Base-by-base conservation (phyloP, 176 grass and related monocot species). In the Oryza glaberrima region DNA sequence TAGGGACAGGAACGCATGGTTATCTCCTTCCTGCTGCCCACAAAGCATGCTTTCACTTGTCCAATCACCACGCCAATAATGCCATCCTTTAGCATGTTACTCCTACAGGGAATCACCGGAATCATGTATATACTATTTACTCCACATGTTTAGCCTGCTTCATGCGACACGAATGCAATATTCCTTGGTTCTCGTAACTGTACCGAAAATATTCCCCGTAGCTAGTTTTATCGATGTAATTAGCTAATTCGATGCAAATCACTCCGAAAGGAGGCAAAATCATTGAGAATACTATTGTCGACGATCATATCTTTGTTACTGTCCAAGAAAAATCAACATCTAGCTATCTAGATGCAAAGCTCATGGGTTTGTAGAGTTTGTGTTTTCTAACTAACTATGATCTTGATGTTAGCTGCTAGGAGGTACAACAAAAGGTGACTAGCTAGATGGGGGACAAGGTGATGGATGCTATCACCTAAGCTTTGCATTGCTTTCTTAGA, bases 1-100 rank as follows among this genome's bases (percentile, higher is more conserved):
- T 70, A 69, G 87, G 77, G 70, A 89, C 87, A 89, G 1, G 65
- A 85, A 84, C 26, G n/a, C 77, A 81, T 68, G 47, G 25, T 61
- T 60, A 75, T 84, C 48, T 73, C 19, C 69, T 70, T 63, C 38
- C 38, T 85, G 77, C 65, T 85, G 77, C 40, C 64, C 77, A 85
- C 87, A 47, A 86, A 80, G 9, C 19, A 65, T 52, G 76, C 56
- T 52, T 54, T 75, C 38, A 3, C 38, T 2, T 41, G 77, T 89
- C 82, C 83, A 80, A 81, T 88, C 80, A 77, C 65, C 12, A 0
- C 7, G 47, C 14, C 43, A 83, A 36, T 65, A n/a, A 84, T 81
- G 63, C 16, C 15, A 22, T 12, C 63, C 75, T 79, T 73, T 76
- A 71, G 26, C 82, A 85, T 43, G 71, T 80, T 89, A 75, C 82